Base-by-base conservation (phyloP, 768 basidiomycete genomes). In the Calvatia gigantea region DNA sequence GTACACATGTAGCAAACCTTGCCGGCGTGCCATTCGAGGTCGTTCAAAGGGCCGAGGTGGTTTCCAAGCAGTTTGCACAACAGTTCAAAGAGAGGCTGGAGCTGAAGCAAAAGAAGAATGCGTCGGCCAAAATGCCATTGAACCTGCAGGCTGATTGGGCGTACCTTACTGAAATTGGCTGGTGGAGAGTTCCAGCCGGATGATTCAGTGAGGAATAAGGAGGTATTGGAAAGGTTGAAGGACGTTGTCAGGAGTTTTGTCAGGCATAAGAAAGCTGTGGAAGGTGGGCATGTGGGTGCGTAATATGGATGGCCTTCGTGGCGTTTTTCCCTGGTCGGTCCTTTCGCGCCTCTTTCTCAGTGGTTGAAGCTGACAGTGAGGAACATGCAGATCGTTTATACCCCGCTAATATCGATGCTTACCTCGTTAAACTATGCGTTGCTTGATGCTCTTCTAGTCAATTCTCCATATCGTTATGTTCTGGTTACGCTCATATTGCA, bases 1-100 rank as follows among this genome's bases (percentile, higher is more conserved):
- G 92, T 7, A 94, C 94, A 1, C 94, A 96, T 65, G 96, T 98
- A 39, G 97, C 97, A 27, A 90, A 87, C 61, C 80, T 99, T 42
- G 97, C 96, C 3, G 97, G 96, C 4, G 93, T 98, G 0, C 94
- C 94, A 1, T 66, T 78, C 12, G 77, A 81, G 6, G 91, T 99
- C 14, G 93, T 99, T 37, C 78, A 88, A 57, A 84, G 97, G 3
- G 97, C 97, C 3, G 93, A 94, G 60, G 69, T 82, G 23, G 83
- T 98, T 44, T 97, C 95, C 12, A 82, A 82, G 51, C 86, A 91
- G 64, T 95, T 95, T 66, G 91, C 93, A 1, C 74, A 83, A 60
- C 84, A 94, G 62, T 98, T 98, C 78, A 89, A 87, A 62, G 87
- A 86, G 61, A 82, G 85, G 59, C 72, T 91, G 50, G 81, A 90